Evolutionary conservation across 2,329 filamentous ascomycete species (phyloP).

Genomic region (Fusarium vanettenii): DNA sequence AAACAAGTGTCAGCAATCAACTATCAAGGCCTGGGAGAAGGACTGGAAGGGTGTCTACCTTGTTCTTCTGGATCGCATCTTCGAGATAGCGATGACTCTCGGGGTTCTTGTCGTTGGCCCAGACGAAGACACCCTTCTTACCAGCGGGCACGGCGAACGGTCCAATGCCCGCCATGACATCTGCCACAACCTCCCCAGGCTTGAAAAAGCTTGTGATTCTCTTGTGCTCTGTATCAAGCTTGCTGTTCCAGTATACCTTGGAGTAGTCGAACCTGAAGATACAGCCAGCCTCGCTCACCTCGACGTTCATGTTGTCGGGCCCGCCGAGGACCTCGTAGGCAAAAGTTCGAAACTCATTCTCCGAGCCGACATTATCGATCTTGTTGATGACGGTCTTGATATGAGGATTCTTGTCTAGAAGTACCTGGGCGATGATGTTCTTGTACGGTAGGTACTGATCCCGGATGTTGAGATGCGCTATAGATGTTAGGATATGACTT

Average conservation of each 20-base stretch:
- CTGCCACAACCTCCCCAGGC: conserved; percentile 89
- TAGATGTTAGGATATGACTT: conserved; percentile 17
- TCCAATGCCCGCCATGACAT: conserved; percentile 97
- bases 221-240: conserved; percentile 89
- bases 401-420: conserved; percentile 87
- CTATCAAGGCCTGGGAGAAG: not conserved
- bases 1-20: conserved; percentile 15
- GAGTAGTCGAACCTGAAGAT: conserved; percentile 93
- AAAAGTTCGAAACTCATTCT: conserved; percentile 91
- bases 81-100: conserved; percentile 81
- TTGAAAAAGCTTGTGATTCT: conserved; percentile 81
- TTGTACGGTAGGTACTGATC: conserved; percentile 88
- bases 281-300: conserved; percentile 84
- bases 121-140: conserved; percentile 90
- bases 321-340: conserved; percentile 90
- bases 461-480: conserved; percentile 90
- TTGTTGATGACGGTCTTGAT: conserved; percentile 97
- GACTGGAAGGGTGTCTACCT: conserved; percentile 62
- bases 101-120: conserved; percentile 97
- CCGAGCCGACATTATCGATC: conserved; percentile 84
- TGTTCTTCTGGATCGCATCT: conserved; percentile 80
- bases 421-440: conserved; percentile 82
- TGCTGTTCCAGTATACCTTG: conserved; percentile 98
- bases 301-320: conserved; percentile 83
- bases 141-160: conserved; percentile 94